Percentiles rank a stretch among this genome's conserved stretches.
These are phyloP conservation scores for Ensete glaucum DNA, from an alignment of 176 grass and related monocot species.

Conservation along the genomic window DNA sequence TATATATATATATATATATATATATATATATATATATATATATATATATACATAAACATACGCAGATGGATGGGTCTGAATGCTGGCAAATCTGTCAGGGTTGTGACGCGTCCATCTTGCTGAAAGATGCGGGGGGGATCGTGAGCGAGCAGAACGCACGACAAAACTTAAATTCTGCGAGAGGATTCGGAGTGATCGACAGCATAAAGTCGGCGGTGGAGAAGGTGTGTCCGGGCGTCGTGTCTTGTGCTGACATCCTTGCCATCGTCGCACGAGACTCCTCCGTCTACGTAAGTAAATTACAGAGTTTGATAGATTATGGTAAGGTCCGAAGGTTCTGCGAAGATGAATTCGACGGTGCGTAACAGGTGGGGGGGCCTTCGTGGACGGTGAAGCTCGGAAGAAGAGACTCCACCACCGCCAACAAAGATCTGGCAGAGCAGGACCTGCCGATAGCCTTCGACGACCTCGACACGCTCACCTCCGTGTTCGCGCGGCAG, in stretches of 20 bases:
- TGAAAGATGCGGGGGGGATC: conserved; percentile 43
- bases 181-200: conserved; percentile 70
- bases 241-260: conserved; percentile 80
- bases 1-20: no score
- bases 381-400: conserved; percentile 53
- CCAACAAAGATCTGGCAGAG: conserved; percentile 21
- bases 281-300: conserved; percentile 35
- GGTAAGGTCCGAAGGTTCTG: neutral
- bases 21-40: no score
- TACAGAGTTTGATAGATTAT: neutral
- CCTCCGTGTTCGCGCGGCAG: conserved; percentile 34
- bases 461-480: conserved; percentile 32
- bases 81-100: conserved; percentile 22
- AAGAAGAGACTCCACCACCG: conserved; percentile 43
- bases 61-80: neutral
- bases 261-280: conserved; percentile 49
- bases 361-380: conserved; percentile 30
- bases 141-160: conserved; percentile 48
- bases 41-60: no score
- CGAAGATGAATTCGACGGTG: neutral
- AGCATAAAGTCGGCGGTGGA: conserved; percentile 60
- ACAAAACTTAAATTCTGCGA: conserved; percentile 41
- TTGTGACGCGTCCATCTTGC: conserved; percentile 65
- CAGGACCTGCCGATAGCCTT: conserved; percentile 44
- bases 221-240: conserved; percentile 48